Conservation (phyloP, 176 grass and related monocot genomes). For the Zea mays region Zm-B73-REFERENCE-NAM-5.0 NC_050098.1:216266001-216266500, state of each 20-base stretch:
- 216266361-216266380: constrained; percentile 86
- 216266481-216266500: background rate
- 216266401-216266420: background rate
- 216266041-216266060: background rate
- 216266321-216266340: background rate
- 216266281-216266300: constrained; percentile 83
- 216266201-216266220: constrained; percentile 87
- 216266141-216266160: constrained; percentile 27
- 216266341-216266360: constrained; percentile 48
- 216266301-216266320: constrained; percentile 66
- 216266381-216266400: constrained; percentile 43
- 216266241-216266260: constrained; percentile 77
- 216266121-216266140: background rate
- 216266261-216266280: constrained; percentile 79
- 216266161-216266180: constrained; percentile 76
- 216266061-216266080: background rate
- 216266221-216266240: constrained; percentile 76
- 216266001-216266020: background rate
- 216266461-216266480: too few species aligned
- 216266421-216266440: background rate
- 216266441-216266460: background rate
- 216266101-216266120: too few species aligned
- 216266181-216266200: constrained; percentile 84
- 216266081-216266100: background rate
- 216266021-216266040: background rate